These are phyloP conservation scores for Globisporangium irregulare DNA, from an alignment of 352 stramenopile genomes.

Conservation along the genomic window DNA sequence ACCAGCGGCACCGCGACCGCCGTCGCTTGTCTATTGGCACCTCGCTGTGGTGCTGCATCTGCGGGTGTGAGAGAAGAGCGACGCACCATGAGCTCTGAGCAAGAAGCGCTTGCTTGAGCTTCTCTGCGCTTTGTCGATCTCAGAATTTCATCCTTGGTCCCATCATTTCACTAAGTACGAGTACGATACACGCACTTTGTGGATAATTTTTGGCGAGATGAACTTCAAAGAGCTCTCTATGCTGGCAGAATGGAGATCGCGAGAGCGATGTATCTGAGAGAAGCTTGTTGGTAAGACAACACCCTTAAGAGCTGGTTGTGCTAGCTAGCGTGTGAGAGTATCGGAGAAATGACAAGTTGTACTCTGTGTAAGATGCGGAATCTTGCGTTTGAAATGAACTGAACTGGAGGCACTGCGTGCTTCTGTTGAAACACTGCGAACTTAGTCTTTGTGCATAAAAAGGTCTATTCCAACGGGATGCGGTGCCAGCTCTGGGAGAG, in stretches of 20 bases:
- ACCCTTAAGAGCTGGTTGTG: not conserved
- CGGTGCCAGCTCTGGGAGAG: not conserved
- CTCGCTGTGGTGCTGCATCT: not conserved
- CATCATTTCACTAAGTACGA: not conserved
- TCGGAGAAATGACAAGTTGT: no score
- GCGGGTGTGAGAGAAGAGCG: conserved; percentile 2
- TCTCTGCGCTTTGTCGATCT: not conserved
- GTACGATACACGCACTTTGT: not conserved
- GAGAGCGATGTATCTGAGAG: not conserved
- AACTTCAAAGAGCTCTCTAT: conserved; percentile 2
- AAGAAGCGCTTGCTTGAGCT: not conserved
- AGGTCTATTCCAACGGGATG: not conserved
- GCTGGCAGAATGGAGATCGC: not conserved
- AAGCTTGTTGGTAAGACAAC: not conserved
- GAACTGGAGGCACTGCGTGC: not conserved
- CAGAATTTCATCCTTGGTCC: not conserved
- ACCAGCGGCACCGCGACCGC: not conserved
- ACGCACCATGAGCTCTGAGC: not conserved
- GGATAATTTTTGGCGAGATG: not conserved
- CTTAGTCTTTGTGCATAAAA: not conserved
- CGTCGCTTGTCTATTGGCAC: not conserved
- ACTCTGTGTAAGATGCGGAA: no score
- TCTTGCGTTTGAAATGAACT: not conserved
- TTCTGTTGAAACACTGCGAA: not conserved
- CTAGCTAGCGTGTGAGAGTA: not conserved